Percentiles rank a stretch among this genome's conserved stretches.
These are phyloP conservation scores for Hyaloscypha variabilis DNA, from an alignment of 495 filamentous ascomycete genomes.

Conservation along the genomic window DNA sequence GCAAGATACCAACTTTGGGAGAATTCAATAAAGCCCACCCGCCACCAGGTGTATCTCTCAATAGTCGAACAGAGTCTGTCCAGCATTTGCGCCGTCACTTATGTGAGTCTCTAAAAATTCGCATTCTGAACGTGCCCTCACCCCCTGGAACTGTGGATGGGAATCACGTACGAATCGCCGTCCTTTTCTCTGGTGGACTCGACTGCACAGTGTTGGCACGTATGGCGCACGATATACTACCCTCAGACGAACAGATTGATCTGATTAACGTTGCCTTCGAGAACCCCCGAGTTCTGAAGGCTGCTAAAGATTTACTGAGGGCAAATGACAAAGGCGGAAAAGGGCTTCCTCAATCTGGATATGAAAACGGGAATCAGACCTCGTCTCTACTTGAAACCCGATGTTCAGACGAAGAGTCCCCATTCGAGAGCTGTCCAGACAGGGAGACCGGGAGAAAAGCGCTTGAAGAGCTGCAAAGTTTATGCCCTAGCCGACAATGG, in stretches of 20 bases:
- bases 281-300: slow-evolving; percentile 74
- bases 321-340: slow-evolving; percentile 27
- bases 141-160: slow-evolving; percentile 43
- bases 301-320: slow-evolving; percentile 34
- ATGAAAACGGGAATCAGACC: background rate
- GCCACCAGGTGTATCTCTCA: slow-evolving; percentile 37
- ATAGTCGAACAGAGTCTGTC: slow-evolving; percentile 54
- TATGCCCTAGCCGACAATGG: slow-evolving; percentile 77
- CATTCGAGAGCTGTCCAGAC: slow-evolving; percentile 87
- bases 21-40: slow-evolving; percentile 30
- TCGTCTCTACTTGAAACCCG: too few species aligned
- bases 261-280: slow-evolving; percentile 97
- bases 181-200: slow-evolving; percentile 93
- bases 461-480: slow-evolving; percentile 66
- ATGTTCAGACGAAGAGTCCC: slow-evolving; percentile 9
- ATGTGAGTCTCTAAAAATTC: slow-evolving; percentile 61
- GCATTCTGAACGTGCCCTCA: slow-evolving; percentile 69
- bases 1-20: slow-evolving; percentile 9
- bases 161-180: slow-evolving; percentile 61
- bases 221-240: slow-evolving; percentile 78
- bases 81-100: slow-evolving; percentile 59
- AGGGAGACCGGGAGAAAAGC: slow-evolving; percentile 81
- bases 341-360: background rate
- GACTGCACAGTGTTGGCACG: slow-evolving; percentile 91
- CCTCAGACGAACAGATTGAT: slow-evolving; percentile 70